Percentiles rank a stretch among this genome's conserved stretches.
Conservation (phyloP, 1,284 basidiomycete genomes). For the Vanrija pseudolonga region DNA sequence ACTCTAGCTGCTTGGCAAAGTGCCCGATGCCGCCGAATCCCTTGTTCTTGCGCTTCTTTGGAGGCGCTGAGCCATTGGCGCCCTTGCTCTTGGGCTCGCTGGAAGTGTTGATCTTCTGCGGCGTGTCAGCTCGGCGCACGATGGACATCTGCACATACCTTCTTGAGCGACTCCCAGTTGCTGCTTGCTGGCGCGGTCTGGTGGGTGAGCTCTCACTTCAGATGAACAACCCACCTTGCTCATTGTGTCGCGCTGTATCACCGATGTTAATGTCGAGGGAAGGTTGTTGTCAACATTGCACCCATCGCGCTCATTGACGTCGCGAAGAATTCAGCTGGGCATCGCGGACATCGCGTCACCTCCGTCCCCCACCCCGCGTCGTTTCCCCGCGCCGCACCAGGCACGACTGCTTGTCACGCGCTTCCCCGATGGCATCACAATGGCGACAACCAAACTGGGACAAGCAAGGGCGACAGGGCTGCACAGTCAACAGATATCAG, state of each 20-base stretch:
- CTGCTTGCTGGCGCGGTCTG: constrained; percentile 19
- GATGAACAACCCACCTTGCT: no score
- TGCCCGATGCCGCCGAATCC: background rate
- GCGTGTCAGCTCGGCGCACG: background rate
- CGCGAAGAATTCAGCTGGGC: no score
- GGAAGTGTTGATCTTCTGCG: constrained; percentile 1
- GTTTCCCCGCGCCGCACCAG: no score
- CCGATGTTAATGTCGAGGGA: no score
- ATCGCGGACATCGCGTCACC: no score
- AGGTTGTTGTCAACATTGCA: no score
- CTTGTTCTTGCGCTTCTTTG: background rate
- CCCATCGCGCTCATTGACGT: no score
- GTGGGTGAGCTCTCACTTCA: no score
- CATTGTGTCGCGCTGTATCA: no score
- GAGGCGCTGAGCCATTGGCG: background rate
- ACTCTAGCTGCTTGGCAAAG: constrained; percentile 1
- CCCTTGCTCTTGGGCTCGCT: constrained; percentile 7
- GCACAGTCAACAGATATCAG: background rate
- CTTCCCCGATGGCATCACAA: no score
- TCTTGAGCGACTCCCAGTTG: constrained; percentile 40
- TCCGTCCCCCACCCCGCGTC: no score
- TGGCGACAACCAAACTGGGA: background rate
- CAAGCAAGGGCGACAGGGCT: background rate
- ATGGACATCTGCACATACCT: background rate
- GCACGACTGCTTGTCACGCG: no score